Percentiles rank a stretch among this genome's conserved stretches.
Evolutionary conservation across 345 rosid genomes (phyloP).

Genomic region (Populus nigra): DNA sequence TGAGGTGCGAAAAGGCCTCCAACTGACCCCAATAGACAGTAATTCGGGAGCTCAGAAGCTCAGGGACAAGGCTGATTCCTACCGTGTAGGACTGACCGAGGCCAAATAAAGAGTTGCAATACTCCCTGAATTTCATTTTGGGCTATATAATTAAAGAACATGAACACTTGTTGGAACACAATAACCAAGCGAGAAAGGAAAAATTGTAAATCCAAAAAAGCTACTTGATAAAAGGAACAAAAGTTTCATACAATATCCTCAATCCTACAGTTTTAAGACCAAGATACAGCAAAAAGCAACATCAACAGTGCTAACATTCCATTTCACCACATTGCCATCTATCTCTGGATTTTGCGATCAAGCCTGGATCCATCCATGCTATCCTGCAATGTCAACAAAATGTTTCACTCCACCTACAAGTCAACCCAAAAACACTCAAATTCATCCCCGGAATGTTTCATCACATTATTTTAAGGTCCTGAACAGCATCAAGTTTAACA

Average conservation of each 20-base stretch:
- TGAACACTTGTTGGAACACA: no score
- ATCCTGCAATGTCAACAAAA: slow-evolving; percentile 2
- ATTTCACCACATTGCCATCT: not conserved
- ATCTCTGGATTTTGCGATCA: not conserved
- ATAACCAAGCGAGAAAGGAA: no score
- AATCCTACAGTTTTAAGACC: not conserved
- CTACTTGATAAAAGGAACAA: not conserved
- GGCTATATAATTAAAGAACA: no score
- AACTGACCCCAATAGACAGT: no score
- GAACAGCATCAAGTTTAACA: not conserved
- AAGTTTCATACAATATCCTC: not conserved
- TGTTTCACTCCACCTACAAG: not conserved
- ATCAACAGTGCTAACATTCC: not conserved
- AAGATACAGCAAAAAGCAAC: not conserved
- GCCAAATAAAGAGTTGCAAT: no score
- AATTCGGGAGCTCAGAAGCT: no score
- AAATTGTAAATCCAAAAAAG: not conserved
- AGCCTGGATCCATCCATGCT: not conserved
- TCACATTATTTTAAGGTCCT: not conserved
- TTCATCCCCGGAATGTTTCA: not conserved
- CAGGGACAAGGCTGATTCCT: no score
- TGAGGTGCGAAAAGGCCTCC: no score
- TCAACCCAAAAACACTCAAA: not conserved
- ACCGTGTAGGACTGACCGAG: no score
- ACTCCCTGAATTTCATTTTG: no score